Evolutionary conservation across 495 filamentous ascomycete species (phyloP), one percentile per base, ranked within the genome.

Genomic region (Cercophora scortea): DNA sequence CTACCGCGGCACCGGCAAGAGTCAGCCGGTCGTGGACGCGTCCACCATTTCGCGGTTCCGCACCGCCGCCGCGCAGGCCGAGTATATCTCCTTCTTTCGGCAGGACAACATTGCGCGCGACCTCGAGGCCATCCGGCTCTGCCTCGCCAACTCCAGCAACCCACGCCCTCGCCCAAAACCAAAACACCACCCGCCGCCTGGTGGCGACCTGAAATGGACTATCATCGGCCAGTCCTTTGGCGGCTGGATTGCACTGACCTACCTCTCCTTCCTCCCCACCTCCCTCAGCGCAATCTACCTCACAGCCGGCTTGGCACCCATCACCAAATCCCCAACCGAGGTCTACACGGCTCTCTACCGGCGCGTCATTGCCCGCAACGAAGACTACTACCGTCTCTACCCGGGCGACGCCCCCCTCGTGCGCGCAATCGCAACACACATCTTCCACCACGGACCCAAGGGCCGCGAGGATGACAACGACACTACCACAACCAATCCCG

Each of bases 101-200:
- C 92, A 92, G 8, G 91, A 96, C 64, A 89, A 78, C 51, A 90
- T 90, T 43, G 89, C 93, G 13, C 80, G 79, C 45, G 91, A 96
- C 57, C 89, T 88, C 53, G 91, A 96, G 57, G 88, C 90, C 5
- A 79, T 96, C 10, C 78, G 91, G 3, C 71, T 81, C 36, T 38
- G 36, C 13, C 36, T 38, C 36, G 2, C 36, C 8, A 32, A n/a
- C 13, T 6, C 13, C 19, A 35, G 9, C 8, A 36, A 10, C 18
- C n/a, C 32, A 12, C 5, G n/a, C n/a, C n/a, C n/a, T n/a, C n/a
- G n/a, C n/a, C n/a, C 25, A 25, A 25, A n/a, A n/a, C n/a, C 25
- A 25, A 25, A 25, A 25, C 25, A n/a, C 25, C 25, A 25, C 25
- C 25, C 25, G 2, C 25, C 25, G 5, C 11, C 42, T 9, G 19